Evolutionary conservation across 1,284 basidiomycete genomes (phyloP), one percentile per base, ranked within the genome.

Genomic region (Rhodotorula sp.): DNA sequence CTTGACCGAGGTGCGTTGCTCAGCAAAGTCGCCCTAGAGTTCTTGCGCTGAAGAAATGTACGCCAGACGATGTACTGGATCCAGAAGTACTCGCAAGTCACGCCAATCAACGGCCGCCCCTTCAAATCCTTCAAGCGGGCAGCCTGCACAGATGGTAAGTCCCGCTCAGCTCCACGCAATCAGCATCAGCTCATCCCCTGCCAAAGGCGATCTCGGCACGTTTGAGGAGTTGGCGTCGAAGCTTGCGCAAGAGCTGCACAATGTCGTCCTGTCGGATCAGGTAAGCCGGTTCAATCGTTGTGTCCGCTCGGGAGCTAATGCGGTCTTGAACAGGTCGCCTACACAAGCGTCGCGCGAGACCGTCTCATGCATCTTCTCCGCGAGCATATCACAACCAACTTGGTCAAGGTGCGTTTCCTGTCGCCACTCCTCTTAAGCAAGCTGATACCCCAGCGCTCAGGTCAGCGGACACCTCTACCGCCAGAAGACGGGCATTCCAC

Each of bases 401-500:
- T 96, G 27, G 91, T 98, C 78, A 92, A 92, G 83, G 91, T 88
- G 67, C 44, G 80, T 71, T 5, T 55, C 49, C 52, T 70, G 30
- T n/a, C 3, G 19, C 24, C 30, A 9, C n/a, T 13, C 65, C 30
- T 27, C 22, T 5, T 9, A 2, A 5, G n/a, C 39, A 36, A 2
- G 49, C 47, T 32, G 22, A 52, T 24, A 4, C 8, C n/a, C 10
- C 48, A 11, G 1, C 22, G 1, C 19, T n/a, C 74, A 92, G 90
- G 91, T 93, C 68, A 90, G 89, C 0, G 77, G 83, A 13, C 81
- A 86, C 52, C 90, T 90, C 78, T 94, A 90, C 78, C 86, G 90
- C 4, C 96, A 99, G 80, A 85, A 85, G 13, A 86, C 91, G 19
- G 96, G 96, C 0, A 98, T 99, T 39, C 94, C 96, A 0, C 96